Percentiles rank a stretch among this genome's conserved stretches.
These are phyloP conservation scores for Tinospora cordifolia DNA, from an alignment of 164 flowering plant species.

Conservation along the genomic window DNA sequence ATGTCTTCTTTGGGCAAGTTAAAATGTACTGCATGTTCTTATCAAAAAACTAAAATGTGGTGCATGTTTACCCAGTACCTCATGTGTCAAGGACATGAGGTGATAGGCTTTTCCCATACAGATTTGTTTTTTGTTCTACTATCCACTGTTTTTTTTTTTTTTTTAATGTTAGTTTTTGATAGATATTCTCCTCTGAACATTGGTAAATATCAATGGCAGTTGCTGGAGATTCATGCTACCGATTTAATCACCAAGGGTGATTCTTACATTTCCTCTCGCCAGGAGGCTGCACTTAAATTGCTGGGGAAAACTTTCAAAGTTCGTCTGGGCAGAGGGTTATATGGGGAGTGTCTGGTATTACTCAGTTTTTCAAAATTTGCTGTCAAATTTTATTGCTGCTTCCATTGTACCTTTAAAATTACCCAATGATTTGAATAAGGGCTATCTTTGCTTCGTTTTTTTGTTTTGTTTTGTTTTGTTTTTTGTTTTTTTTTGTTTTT, in stretches of 20 bases:
- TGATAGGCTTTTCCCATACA: background rate
- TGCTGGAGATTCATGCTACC: conserved; percentile 36
- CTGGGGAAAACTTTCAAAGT: conserved; percentile 57
- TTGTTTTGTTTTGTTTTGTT: no score
- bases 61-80: background rate
- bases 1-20: background rate
- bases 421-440: background rate
- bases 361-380: background rate
- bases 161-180: conserved; percentile 1
- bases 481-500: background rate
- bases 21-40: background rate
- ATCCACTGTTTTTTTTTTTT: background rate
- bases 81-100: background rate
- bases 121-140: background rate
- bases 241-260: conserved; percentile 56
- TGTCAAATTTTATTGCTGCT: background rate
- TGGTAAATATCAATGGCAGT: conserved; percentile 34
- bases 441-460: background rate
- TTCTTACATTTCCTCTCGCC: conserved; percentile 30
- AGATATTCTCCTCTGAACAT: conserved; percentile 9
- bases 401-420: background rate
- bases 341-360: conserved; percentile 88
- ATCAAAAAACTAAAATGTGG: background rate
- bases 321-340: conserved; percentile 73
- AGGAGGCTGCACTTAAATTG: conserved; percentile 49